Conservation (phyloP, 2,329 filamentous ascomycete species). For the Sarocladium brachiariae region DNA sequence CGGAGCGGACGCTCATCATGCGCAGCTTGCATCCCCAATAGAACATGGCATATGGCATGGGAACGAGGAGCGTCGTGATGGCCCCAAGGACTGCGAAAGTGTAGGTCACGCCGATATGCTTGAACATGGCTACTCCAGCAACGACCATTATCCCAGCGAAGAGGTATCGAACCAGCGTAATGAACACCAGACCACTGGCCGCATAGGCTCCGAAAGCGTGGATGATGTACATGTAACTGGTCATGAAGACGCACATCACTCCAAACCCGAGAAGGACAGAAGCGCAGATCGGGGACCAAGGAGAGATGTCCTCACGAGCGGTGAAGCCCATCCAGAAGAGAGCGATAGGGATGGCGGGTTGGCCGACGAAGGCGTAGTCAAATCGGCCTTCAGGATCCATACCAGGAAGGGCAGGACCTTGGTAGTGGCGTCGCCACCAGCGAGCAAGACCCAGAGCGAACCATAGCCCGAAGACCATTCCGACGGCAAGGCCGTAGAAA, state of each 20-base stretch:
- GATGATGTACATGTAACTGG: slow-evolving; percentile 8
- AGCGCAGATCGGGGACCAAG: neutral
- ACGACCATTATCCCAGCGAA: slow-evolving; percentile 3
- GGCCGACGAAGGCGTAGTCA: neutral
- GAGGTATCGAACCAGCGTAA: neutral
- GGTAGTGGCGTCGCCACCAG: neutral
- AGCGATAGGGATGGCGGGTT: neutral
- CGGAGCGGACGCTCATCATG: neutral
- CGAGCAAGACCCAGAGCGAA: neutral
- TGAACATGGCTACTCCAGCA: neutral
- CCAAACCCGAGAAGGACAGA: slow-evolving; percentile 3
- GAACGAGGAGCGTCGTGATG: neutral
- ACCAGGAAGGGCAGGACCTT: neutral
- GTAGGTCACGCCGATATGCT: neutral
- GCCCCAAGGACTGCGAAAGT: neutral
- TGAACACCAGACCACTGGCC: slow-evolving; percentile 7
- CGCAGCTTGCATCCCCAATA: neutral
- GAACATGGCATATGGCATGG: neutral
- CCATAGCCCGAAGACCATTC: neutral
- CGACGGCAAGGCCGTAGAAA: slow-evolving; percentile 2
- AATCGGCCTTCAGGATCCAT: neutral
- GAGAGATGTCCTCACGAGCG: neutral
- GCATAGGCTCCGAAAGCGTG: neutral
- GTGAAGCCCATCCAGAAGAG: slow-evolving; percentile 8
- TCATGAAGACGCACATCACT: slow-evolving; percentile 3